Base-by-base conservation (phyloP, 305 asterid genomes). In the Vinca major region DNA sequence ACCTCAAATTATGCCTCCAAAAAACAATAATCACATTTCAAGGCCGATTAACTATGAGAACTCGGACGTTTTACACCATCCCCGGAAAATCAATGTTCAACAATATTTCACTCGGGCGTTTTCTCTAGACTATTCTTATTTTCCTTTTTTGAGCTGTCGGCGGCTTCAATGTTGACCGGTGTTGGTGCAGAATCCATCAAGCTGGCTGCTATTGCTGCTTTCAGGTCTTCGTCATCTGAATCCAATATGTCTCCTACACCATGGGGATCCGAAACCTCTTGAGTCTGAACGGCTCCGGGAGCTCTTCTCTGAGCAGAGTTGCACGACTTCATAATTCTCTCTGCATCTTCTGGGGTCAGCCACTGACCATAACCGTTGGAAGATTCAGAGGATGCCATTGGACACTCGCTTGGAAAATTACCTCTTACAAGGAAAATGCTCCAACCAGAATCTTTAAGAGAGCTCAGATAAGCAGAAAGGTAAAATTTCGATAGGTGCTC, bases 401-500 rank as follows among this genome's bases (percentile, higher is more conserved):
- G 95, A 66, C 89, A 87, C 77, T 90, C 98, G 73, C 81, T 86
- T 0, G 98, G 96, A 64, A 93, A 91, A 39, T 88, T 89, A 13
- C 98, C 95, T 71, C 86, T 82, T 57, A 91, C 98, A 6, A 91
- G 74, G 77, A 93, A 93, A 74, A 93, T 93, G 78, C 97, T 93
- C 99, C 97, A 91, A n/a, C 97, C 99, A 4, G 75, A 86, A 72
- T 83, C 84, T 82, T 88, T 93, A 68, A 93, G 72, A 10, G 97
- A 81, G 84, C 89, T 92, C 13, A 93, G 88, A 78, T 89, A 89
- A 67, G 96, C 99, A 36, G 99, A 93, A 67, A 93, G 96, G 87
- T 93, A 93, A 66, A 93, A 90, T 81, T 84, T 90, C 19, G 99
- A 93, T 67, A 93, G 92, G 88, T 93, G 97, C 83, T 93, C 90